Conservation (phyloP, 2,329 filamentous ascomycete genomes). For the Aspergillus novoparasiticus region DNA sequence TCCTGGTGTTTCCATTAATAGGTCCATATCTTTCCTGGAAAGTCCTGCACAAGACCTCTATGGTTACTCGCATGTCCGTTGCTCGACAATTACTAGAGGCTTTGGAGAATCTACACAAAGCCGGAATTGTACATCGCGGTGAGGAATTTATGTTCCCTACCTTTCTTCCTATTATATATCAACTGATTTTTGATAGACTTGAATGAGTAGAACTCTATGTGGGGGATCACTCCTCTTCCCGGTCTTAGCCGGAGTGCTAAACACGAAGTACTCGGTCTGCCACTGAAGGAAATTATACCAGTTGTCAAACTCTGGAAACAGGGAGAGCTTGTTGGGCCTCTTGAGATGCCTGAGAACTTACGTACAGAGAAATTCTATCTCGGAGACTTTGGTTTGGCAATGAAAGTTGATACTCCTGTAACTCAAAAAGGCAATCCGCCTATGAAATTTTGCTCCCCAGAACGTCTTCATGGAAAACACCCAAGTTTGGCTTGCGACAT, state of each 20-base stretch:
- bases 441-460: too few relatives aligned
- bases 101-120: constrained; percentile 28
- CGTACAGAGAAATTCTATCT: constrained; percentile 32
- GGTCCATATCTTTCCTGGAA: constrained; percentile 22
- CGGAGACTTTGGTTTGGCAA: constrained; percentile 31
- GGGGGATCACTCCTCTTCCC: constrained; percentile 27
- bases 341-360: constrained; percentile 23
- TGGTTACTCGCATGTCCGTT: constrained; percentile 30
- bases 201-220: constrained; percentile 33
- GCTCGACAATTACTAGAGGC: constrained; percentile 30
- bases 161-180: constrained; percentile 9
- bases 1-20: constrained; percentile 25
- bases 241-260: constrained; percentile 21
- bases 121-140: constrained; percentile 32
- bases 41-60: constrained; percentile 15
- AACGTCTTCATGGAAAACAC: too few relatives aligned
- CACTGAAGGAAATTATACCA: constrained; percentile 29
- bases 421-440: constrained; percentile 5
- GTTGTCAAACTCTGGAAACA: constrained; percentile 25
- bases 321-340: constrained; percentile 28
- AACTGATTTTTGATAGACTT: constrained; percentile 23
- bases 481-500: too few relatives aligned
- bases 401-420: constrained; percentile 22
- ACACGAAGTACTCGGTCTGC: constrained; percentile 29
- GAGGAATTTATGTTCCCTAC: constrained; percentile 8